A percentile compares a stretch with the other conserved stretches of the same genome.
Conservation (phyloP, 129 eudicot genomes). For the Pulicaria dysenterica region DNA sequence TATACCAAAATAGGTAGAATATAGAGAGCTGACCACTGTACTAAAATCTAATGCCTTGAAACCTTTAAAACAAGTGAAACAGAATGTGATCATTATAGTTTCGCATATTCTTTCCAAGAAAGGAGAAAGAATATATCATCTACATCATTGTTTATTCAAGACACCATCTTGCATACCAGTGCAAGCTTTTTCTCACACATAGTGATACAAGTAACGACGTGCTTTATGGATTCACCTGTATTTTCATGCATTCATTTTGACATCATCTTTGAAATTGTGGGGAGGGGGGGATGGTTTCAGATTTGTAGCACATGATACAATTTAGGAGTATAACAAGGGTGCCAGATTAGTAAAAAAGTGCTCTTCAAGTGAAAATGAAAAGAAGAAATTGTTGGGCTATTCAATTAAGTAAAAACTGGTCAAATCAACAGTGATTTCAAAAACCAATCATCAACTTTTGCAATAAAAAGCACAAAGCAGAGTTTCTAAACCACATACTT, state of each 20-base stretch:
- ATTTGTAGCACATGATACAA: background rate
- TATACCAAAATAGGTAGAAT: background rate
- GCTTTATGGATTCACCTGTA: background rate
- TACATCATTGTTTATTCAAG: background rate
- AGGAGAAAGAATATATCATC: background rate
- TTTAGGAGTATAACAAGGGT: background rate
- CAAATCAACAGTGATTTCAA: background rate
- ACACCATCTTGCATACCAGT: background rate
- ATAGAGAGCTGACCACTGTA: background rate
- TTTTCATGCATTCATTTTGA: background rate
- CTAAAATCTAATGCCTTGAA: slow-evolving; percentile 10
- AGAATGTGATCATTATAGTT: background rate
- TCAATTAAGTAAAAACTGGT: background rate
- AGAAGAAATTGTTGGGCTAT: background rate
- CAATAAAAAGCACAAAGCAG: background rate
- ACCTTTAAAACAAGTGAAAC: slow-evolving; percentile 9
- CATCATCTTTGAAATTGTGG: background rate
- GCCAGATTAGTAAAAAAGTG: background rate
- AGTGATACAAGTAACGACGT: background rate
- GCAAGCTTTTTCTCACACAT: background rate
- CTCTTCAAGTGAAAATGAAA: background rate
- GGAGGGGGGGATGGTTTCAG: too few relatives aligned
- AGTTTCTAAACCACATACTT: background rate
- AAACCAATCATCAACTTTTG: background rate
- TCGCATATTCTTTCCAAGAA: slow-evolving; percentile 6